Evolutionary conservation across 805 yeast species (phyloP), one percentile per base, ranked within the genome.

Genomic region (Yarrowia bubula): DNA sequence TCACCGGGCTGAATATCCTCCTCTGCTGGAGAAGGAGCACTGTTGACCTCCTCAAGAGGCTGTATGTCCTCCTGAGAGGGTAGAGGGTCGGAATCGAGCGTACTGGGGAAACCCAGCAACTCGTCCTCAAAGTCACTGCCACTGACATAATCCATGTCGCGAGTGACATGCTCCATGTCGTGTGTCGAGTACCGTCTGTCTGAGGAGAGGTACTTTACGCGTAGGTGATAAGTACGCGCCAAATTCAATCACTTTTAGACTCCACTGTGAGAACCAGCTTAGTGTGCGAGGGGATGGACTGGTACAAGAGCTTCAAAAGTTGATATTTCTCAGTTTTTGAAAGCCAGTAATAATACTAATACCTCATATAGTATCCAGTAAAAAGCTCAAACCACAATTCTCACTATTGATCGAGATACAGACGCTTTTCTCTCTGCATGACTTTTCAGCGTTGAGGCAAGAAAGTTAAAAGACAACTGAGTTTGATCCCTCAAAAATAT

Each of bases 71-170:
- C 60, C 3, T 18, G 8, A 13, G 44, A 8, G 10, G 60, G 60
- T n/a, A 51, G 15, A 8, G 60, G 60, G 46, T 51, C 60, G 22
- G 60, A 51, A 8, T 51, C 60, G 7, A 51, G 60, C 4, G 60
- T 51, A n/a, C 60, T 44, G 13, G 61, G 61, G 47, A 55, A 55
- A 15, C 47, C 61, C 47, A 55, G 47, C 28, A 18, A 38, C 61
- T 55, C 61, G 47, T 55, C 61, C 47, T 55, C 61, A 41, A 55
- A 55, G 61, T 55, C 61, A 17, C 61, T 55, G 61, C 61, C 61
- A 41, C 61, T 55, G 47, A 55, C 37, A 17, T 55, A 31, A 37
- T 55, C 61, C 58, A 51, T 51, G 42, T 22, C 55, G 55, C 55
- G 41, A 35, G 41, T 33, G 55, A 35, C 55, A 51, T 38, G 13